Percentiles rank a stretch among this genome's conserved stretches.
Evolutionary conservation across 352 stramenopile genomes (phyloP).

Genomic region (Phytopythium aichiense): DNA sequence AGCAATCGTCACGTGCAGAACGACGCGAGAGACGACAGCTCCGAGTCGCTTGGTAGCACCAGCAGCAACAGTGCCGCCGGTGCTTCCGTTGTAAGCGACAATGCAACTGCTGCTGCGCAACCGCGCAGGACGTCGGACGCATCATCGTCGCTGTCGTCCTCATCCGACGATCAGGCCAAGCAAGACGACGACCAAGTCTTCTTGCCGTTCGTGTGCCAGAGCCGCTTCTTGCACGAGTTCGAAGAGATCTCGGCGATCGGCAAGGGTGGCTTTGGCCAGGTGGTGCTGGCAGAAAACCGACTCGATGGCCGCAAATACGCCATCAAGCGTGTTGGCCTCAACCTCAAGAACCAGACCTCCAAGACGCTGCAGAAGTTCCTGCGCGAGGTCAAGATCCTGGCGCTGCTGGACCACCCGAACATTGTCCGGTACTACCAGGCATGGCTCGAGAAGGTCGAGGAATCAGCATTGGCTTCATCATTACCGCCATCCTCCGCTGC

Average conservation of each 20-base stretch:
- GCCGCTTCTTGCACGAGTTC: constrained; percentile 83
- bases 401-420: constrained; percentile 90
- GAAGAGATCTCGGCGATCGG: constrained; percentile 85
- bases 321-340: constrained; percentile 88
- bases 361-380: constrained; percentile 92
- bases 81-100: constrained; percentile 7
- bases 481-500: constrained; percentile 14
- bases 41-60: constrained; percentile 4
- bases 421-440: constrained; percentile 92
- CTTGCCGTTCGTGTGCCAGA: constrained; percentile 84
- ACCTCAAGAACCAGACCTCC: constrained; percentile 83
- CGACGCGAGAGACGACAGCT: constrained; percentile 10
- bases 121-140: constrained; percentile 39
- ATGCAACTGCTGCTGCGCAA: constrained; percentile 8
- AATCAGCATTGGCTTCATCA: constrained; percentile 14
- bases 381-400: constrained; percentile 92
- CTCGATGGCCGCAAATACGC: constrained; percentile 92
- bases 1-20: constrained; percentile 3
- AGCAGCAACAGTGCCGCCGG: constrained; percentile 11
- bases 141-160: constrained; percentile 51
- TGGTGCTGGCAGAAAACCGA: constrained; percentile 92
- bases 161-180: constrained; percentile 8
- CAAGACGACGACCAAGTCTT: constrained; percentile 58
- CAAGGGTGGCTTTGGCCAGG: constrained; percentile 92
- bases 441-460: constrained; percentile 86